Evolutionary conservation across 2,329 filamentous ascomycete species (phyloP).

Genomic region (Teratosphaeria viscida): DNA sequence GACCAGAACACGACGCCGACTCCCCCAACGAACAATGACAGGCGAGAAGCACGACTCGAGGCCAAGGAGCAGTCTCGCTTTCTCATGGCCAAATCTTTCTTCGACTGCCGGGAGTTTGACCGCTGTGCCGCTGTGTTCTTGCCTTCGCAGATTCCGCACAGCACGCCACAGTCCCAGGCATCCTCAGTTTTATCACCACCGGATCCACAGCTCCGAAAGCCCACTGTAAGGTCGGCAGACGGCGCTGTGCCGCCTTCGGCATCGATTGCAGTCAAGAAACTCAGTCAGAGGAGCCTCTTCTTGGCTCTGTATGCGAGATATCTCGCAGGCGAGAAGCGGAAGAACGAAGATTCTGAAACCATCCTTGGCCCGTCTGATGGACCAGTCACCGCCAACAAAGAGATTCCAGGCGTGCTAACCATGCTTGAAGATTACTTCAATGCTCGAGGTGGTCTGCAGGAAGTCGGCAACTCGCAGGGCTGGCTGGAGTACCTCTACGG

Average conservation of each 20-base stretch:
- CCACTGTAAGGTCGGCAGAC: not conserved
- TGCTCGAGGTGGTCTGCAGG: slow-evolving; percentile 38
- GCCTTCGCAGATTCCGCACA: slow-evolving; percentile 51
- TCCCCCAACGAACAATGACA: slow-evolving; percentile 48
- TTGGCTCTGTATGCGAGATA: slow-evolving; percentile 86
- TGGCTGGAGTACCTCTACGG: slow-evolving; percentile 93
- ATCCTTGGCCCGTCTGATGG: slow-evolving; percentile 88
- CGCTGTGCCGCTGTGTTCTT: slow-evolving; percentile 77
- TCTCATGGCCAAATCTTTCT: slow-evolving; percentile 83
- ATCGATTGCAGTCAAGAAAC: slow-evolving; percentile 14
- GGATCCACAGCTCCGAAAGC: not conserved
- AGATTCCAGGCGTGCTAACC: slow-evolving; percentile 64
- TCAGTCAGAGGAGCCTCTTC: slow-evolving; percentile 90
- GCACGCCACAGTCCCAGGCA: slow-evolving; percentile 22
- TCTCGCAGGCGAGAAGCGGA: slow-evolving; percentile 87
- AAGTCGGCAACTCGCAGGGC: slow-evolving; percentile 48
- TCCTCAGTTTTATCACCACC: slow-evolving; percentile 24
- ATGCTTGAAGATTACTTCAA: slow-evolving; percentile 74
- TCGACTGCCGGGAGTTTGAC: slow-evolving; percentile 91
- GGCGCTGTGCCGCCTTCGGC: not conserved
- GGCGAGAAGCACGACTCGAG: slow-evolving; percentile 65
- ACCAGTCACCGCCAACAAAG: slow-evolving; percentile 73
- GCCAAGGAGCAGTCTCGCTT: slow-evolving; percentile 71
- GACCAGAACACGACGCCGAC: not conserved
- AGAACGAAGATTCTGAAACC: slow-evolving; percentile 95